These are phyloP conservation scores for Apiotrichum veenhuisii DNA, from an alignment of 1,284 basidiomycete genomes.

Conservation along the genomic window DNA sequence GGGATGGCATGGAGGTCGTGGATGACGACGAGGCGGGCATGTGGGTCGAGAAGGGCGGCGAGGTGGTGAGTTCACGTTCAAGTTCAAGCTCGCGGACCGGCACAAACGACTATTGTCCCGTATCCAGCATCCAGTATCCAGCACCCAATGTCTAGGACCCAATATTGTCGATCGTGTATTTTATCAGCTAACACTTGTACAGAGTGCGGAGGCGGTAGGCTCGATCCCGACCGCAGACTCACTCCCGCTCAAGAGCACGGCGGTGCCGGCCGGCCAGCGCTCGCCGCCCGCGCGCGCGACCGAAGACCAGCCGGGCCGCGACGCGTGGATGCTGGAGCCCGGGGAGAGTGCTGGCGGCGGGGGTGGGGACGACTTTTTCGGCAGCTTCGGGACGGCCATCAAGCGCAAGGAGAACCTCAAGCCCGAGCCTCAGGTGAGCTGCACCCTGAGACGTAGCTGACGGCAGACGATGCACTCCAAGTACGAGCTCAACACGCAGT, in stretches of 20 bases:
- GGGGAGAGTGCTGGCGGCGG: slow-evolving; percentile 3
- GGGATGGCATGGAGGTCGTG: slow-evolving; percentile 52
- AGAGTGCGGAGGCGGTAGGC: slow-evolving; percentile 10
- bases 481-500: slow-evolving; percentile 75
- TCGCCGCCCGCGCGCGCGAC: slow-evolving; percentile 11
- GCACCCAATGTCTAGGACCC: too few species aligned
- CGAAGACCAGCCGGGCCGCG: slow-evolving; percentile 54
- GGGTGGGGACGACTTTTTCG: slow-evolving; percentile 67
- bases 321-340: slow-evolving; percentile 85
- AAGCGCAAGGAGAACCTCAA: slow-evolving; percentile 65
- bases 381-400: slow-evolving; percentile 69
- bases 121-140: too few species aligned
- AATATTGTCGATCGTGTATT: too few species aligned
- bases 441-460: not conserved
- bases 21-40: slow-evolving; percentile 68
- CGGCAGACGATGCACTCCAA: slow-evolving; percentile 32
- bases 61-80: slow-evolving; percentile 45
- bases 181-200: not conserved
- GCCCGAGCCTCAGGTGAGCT: slow-evolving; percentile 55
- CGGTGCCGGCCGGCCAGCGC: not conserved
- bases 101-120: too few species aligned
- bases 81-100: too few species aligned
- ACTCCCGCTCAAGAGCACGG: slow-evolving; percentile 61
- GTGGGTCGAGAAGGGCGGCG: slow-evolving; percentile 84
- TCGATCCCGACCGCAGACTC: slow-evolving; percentile 72